Conservation (phyloP, 73 alveolate genomes). For the Chromera velia region DNA sequence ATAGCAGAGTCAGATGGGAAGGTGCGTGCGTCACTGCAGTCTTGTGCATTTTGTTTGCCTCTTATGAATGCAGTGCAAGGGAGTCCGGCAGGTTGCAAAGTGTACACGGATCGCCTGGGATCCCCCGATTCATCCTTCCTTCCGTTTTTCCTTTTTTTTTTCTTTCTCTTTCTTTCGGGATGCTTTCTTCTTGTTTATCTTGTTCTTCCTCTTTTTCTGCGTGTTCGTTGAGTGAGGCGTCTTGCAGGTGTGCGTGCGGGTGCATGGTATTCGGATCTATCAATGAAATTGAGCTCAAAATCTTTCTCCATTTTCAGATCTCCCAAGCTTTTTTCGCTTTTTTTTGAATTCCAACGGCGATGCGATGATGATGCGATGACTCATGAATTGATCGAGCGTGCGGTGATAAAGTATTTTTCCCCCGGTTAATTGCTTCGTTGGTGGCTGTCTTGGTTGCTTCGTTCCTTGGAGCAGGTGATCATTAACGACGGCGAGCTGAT, state of each 20-base stretch:
- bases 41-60: too few species aligned
- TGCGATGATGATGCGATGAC: background rate
- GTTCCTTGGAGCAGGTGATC: constrained; percentile 47
- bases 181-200: too few species aligned
- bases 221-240: too few species aligned
- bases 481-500: constrained; percentile 84
- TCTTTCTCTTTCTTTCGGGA: background rate
- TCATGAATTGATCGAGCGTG: background rate
- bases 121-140: background rate
- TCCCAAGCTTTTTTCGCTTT: background rate
- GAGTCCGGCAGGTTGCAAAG: too few species aligned
- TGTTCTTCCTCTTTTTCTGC: too few species aligned
- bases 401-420: background rate
- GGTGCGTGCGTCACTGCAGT: too few species aligned
- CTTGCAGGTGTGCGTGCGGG: too few species aligned
- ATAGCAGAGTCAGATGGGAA: background rate
- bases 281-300: background rate
- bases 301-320: background rate
- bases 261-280: too few species aligned
- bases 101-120: too few species aligned
- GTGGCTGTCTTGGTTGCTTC: background rate
- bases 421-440: background rate
- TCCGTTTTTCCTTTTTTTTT: background rate
- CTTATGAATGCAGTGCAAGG: too few species aligned
- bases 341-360: background rate